phyloP scores from a whole-genome alignment of 139 green algal genomes.

The Picochlorum sp. region DNA sequence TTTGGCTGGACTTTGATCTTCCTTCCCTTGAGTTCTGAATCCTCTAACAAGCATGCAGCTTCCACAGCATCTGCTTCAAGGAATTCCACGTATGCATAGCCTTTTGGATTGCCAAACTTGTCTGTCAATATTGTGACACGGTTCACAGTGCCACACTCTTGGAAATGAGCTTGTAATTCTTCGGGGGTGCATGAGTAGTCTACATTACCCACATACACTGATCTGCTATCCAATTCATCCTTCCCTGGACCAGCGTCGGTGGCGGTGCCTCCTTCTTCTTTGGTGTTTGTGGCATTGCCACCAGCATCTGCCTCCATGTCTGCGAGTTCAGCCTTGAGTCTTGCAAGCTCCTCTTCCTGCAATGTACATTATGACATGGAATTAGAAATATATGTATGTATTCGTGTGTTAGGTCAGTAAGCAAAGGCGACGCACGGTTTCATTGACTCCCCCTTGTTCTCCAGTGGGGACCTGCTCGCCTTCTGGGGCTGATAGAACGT shows the following conservation, averaged over 20 bases:
- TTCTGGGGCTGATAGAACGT: no score
- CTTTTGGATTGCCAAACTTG: slow-evolving; percentile 88
- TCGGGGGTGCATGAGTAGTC: slow-evolving; percentile 92
- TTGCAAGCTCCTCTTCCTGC: slow-evolving; percentile 59
- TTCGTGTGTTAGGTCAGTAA: no score
- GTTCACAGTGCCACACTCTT: slow-evolving; percentile 94
- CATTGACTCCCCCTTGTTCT: no score
- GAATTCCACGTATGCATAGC: slow-evolving; percentile 98
- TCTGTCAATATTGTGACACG: slow-evolving; percentile 97
- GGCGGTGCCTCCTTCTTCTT: background rate
- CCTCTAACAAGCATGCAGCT: slow-evolving; percentile 76
- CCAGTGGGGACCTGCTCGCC: no score
- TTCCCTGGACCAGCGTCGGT: slow-evolving; percentile 36
- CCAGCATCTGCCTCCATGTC: slow-evolving; percentile 87
- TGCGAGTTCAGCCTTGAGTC: slow-evolving; percentile 74
- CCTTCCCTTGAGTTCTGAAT: slow-evolving; percentile 62
- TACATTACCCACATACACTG: slow-evolving; percentile 90
- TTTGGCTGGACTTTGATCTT: slow-evolving; percentile 85
- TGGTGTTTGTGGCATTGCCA: slow-evolving; percentile 1
- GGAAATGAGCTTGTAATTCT: slow-evolving; percentile 83
- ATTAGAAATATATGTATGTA: background rate
- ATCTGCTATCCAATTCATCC: slow-evolving; percentile 75
- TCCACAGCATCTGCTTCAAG: slow-evolving; percentile 87
- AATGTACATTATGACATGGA: background rate
- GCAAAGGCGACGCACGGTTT: no score